phyloP scores from a whole-genome alignment of 768 basidiomycete genomes.

The Lyophyllum shimeji region DNA sequence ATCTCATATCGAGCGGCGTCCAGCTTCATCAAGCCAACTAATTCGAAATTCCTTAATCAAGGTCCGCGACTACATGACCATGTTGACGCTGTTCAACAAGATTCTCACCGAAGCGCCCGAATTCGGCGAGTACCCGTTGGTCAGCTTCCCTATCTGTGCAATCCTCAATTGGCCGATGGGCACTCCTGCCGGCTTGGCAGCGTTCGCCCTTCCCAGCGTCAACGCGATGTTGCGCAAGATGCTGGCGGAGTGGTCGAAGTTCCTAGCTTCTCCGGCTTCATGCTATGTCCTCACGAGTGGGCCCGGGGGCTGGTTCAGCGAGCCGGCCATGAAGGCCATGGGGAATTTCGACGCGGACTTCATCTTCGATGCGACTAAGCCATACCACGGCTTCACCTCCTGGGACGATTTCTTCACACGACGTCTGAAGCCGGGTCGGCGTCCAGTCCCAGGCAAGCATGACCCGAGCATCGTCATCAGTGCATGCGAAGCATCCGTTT shows the following conservation, averaged over 20 bases:
- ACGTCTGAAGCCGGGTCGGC: slow-evolving; percentile 30
- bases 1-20: neutral
- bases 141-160: slow-evolving; percentile 48
- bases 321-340: slow-evolving; percentile 12
- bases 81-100: slow-evolving; percentile 41
- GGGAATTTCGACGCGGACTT: slow-evolving; percentile 6
- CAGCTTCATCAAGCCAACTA: neutral
- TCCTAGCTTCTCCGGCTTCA: slow-evolving; percentile 44
- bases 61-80: slow-evolving; percentile 40
- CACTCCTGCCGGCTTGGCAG: slow-evolving; percentile 26
- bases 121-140: slow-evolving; percentile 37
- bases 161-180: slow-evolving; percentile 42
- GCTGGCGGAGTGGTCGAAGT: slow-evolving; percentile 49
- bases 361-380: slow-evolving; percentile 1
- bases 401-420: slow-evolving; percentile 50
- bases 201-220: slow-evolving; percentile 41
- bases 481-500: slow-evolving; percentile 47
- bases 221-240: slow-evolving; percentile 48
- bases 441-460: slow-evolving; percentile 30
- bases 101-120: slow-evolving; percentile 41
- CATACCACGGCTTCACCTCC: slow-evolving; percentile 5
- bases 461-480: slow-evolving; percentile 34
- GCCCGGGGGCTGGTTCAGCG: slow-evolving; percentile 48
- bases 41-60: slow-evolving; percentile 4
- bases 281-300: slow-evolving; percentile 36